A percentile compares a stretch with the other conserved stretches of the same genome.
phyloP scores from a whole-genome alignment of 345 rosid species.

The Syzygium oleosum region DNA sequence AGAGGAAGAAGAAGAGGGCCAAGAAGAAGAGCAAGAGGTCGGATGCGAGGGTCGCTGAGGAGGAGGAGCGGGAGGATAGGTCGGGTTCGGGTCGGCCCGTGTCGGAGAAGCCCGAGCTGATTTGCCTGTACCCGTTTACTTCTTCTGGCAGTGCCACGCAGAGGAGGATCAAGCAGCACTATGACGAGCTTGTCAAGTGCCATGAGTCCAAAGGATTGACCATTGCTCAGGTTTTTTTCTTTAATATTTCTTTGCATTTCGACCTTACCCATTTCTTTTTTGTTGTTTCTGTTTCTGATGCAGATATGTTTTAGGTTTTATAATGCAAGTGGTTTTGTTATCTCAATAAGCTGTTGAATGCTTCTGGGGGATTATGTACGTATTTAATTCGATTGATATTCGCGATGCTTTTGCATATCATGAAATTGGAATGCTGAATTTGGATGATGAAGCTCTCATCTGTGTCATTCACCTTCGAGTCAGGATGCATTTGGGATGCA shows the following conservation, averaged over 20 bases:
- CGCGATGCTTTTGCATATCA: background rate
- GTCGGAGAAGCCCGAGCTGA: conserved; percentile 41
- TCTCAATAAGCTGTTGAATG: background rate
- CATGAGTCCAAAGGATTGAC: conserved; percentile 63
- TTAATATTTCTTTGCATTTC: background rate
- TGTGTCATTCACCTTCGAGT: background rate
- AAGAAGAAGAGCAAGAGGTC: conserved; percentile 45
- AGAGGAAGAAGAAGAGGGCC: conserved; percentile 27
- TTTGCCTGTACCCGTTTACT: conserved; percentile 74
- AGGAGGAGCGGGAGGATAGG: conserved; percentile 1
- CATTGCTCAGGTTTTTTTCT: conserved; percentile 52
- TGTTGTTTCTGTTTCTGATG: background rate
- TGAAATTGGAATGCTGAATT: background rate
- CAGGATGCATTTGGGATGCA: background rate
- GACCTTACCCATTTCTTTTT: background rate
- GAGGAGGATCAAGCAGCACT: conserved; percentile 91
- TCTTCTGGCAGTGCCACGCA: conserved; percentile 81
- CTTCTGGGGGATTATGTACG: background rate
- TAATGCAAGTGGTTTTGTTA: background rate
- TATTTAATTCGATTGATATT: background rate
- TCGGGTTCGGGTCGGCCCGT: conserved; percentile 15
- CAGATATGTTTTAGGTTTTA: background rate
- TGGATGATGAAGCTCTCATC: background rate
- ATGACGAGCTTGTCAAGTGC: conserved; percentile 69
- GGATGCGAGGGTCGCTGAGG: conserved; percentile 6